Conservation (phyloP, 306 rosid species). For the Cucumis hystrix region DNA sequence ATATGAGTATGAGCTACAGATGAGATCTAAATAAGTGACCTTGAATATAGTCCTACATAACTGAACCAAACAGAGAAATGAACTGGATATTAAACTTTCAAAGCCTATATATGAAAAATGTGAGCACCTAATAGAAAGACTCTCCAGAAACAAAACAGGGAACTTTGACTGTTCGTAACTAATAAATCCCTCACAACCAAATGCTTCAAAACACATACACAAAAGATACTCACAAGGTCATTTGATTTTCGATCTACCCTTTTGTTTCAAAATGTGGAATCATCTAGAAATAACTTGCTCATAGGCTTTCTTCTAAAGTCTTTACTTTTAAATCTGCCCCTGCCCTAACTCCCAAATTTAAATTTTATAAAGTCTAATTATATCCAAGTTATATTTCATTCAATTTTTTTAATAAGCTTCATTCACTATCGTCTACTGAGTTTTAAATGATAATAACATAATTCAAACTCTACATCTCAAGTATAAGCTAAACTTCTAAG, state of each 20-base stretch:
- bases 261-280: not conserved
- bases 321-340: not conserved
- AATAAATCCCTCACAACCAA: not conserved
- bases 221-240: not conserved
- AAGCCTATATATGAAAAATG: not conserved
- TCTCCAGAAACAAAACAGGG: not conserved
- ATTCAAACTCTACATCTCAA: not conserved
- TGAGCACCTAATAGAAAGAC: not conserved
- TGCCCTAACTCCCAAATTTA: not conserved
- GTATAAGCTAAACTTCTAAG: not conserved
- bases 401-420: no score
- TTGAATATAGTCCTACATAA: not conserved
- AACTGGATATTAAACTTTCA: not conserved
- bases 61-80: not conserved
- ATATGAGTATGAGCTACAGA: not conserved
- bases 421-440: not conserved
- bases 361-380: not conserved
- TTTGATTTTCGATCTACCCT: not conserved
- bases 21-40: not conserved
- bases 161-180: not conserved
- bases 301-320: not conserved
- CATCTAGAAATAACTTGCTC: no score
- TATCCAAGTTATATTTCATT: not conserved
- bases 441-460: not conserved
- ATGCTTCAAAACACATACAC: no score